A percentile compares a stretch with the other conserved stretches of the same genome.
Conservation (phyloP, 768 basidiomycete species). For the Russula sp. region DNA sequence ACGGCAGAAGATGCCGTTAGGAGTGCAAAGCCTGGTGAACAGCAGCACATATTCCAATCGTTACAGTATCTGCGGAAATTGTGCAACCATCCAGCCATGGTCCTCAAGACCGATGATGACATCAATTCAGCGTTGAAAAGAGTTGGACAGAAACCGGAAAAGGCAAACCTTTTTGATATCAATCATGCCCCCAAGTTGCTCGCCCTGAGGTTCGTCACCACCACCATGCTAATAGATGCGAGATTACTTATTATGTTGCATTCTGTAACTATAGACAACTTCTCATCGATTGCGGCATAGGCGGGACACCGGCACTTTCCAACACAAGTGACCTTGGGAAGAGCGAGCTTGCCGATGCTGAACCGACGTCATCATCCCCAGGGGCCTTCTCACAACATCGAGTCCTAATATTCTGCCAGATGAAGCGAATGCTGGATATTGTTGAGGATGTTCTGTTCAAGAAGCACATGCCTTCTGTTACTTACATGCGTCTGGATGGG, state of each 20-base stretch:
- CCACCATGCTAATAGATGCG: not conserved
- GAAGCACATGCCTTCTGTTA: conserved; percentile 86
- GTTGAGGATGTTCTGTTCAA: conserved; percentile 93
- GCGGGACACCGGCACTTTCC: conserved; percentile 35
- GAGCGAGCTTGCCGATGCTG: conserved; percentile 57
- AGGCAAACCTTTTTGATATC: conserved; percentile 59
- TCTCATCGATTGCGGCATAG: conserved; percentile 90
- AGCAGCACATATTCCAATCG: conserved; percentile 94
- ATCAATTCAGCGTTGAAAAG: conserved; percentile 51
- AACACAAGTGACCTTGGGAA: conserved; percentile 49
- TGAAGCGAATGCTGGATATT: conserved; percentile 98
- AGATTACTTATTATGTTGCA: not conserved
- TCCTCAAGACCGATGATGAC: conserved; percentile 65
- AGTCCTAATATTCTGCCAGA: conserved; percentile 98
- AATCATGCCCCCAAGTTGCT: conserved; percentile 90
- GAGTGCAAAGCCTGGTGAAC: conserved; percentile 38
- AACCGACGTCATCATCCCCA: conserved; percentile 34
- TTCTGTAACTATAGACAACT: conserved; percentile 60
- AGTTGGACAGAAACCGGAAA: conserved; percentile 37
- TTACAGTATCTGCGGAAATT: conserved; percentile 94
- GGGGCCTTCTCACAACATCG: conserved; percentile 86
- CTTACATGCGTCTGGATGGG: conserved; percentile 98
- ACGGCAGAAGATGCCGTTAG: conserved; percentile 60
- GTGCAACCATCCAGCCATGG: conserved; percentile 93
- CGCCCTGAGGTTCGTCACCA: conserved; percentile 65